These are phyloP conservation scores for Macroventuria anomochaeta DNA, from an alignment of 2,329 filamentous ascomycete genomes.

Conservation along the genomic window DNA sequence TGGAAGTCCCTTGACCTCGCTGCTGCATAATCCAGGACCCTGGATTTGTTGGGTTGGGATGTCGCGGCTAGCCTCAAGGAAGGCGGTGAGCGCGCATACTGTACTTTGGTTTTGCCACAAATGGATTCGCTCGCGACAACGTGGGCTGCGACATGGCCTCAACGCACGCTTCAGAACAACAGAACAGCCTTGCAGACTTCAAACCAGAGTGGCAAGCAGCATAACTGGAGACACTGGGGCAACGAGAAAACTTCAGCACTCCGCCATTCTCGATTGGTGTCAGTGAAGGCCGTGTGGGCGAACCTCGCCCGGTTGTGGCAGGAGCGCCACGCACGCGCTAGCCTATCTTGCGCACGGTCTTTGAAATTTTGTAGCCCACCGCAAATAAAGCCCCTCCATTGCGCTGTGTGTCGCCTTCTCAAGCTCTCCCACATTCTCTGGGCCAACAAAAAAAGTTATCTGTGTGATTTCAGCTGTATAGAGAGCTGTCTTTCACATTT, in stretches of 20 bases:
- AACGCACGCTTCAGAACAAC: neutral
- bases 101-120: constrained; percentile 20
- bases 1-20: constrained; percentile 2
- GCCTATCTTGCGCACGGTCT: constrained; percentile 1
- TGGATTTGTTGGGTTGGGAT: constrained; percentile 18
- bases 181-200: constrained; percentile 1
- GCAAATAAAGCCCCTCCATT: neutral
- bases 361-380: constrained; percentile 4
- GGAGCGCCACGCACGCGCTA: constrained; percentile 19
- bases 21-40: constrained; percentile 21
- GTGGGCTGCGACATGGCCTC: neutral
- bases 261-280: constrained; percentile 3
- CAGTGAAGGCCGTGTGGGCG: constrained; percentile 10
- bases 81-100: constrained; percentile 21
- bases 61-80: constrained; percentile 10
- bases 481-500: constrained; percentile 15
- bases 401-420: neutral
- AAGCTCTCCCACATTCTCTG: constrained; percentile 3
- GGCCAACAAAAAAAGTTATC: constrained; percentile 13
- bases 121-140: constrained; percentile 10
- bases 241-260: constrained; percentile 3
- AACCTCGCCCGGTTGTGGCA: constrained; percentile 18
- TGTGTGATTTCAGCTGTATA: constrained; percentile 14
- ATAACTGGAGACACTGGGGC: constrained; percentile 9
- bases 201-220: constrained; percentile 1